These are phyloP conservation scores for Acanthamoeba castellanii DNA, from an alignment of 208 protist species.

Conservation along the genomic window DNA sequence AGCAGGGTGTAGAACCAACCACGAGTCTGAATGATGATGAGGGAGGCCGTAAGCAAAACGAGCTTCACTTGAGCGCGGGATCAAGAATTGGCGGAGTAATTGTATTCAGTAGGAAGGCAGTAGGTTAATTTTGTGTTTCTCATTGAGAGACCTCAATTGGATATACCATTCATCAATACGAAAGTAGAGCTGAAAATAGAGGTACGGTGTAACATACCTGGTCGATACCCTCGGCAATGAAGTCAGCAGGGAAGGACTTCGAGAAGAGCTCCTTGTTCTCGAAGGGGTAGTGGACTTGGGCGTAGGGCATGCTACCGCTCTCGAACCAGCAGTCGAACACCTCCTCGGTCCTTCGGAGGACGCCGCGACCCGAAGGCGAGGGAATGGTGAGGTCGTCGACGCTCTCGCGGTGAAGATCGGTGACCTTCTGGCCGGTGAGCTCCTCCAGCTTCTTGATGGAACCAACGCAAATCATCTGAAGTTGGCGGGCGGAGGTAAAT, in stretches of 20 bases:
- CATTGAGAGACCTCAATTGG: neutral
- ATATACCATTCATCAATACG: neutral
- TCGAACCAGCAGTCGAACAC: slow-evolving; percentile 99
- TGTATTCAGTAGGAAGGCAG: slow-evolving; percentile 84
- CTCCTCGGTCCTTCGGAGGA: slow-evolving; percentile 94
- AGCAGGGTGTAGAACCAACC: slow-evolving; percentile 99
- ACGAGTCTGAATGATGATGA: slow-evolving; percentile 89
- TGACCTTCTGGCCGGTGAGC: slow-evolving; percentile 94
- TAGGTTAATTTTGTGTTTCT: slow-evolving; percentile 25
- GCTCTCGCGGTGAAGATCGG: slow-evolving; percentile 97
- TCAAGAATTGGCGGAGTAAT: slow-evolving; percentile 57
- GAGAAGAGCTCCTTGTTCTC: slow-evolving; percentile 97
- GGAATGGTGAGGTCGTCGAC: slow-evolving; percentile 99
- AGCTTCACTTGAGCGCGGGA: no score
- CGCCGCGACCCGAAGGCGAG: slow-evolving; percentile 92
- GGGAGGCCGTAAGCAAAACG: neutral
- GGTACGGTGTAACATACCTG: slow-evolving; percentile 86
- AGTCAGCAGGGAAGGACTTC: slow-evolving; percentile 98
- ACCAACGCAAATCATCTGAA: slow-evolving; percentile 97
- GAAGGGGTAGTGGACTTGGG: slow-evolving; percentile 99
- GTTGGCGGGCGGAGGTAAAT: neutral
- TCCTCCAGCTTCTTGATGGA: slow-evolving; percentile 98
- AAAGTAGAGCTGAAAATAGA: neutral
- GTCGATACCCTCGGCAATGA: slow-evolving; percentile 99
- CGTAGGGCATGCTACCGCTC: slow-evolving; percentile 99